Base-by-base conservation (phyloP, 768 basidiomycete genomes). In the Lactarius psammicola region DNA sequence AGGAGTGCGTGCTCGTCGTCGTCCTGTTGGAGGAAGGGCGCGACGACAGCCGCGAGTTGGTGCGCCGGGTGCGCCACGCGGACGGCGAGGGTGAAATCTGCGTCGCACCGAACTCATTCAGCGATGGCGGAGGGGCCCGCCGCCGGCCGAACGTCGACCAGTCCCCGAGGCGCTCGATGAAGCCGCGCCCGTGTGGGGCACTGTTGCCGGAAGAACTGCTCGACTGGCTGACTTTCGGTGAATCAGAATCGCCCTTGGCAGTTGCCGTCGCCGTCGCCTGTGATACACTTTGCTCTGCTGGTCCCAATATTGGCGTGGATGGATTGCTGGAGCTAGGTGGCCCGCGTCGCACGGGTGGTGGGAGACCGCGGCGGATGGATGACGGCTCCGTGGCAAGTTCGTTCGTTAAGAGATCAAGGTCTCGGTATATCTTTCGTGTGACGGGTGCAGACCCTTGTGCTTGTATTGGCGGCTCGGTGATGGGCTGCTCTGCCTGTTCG, bases 131-230 rank as follows among this genome's bases (percentile, higher is more conserved):
- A 18, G 65, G 69, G 11, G 64, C 70, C 9, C 65, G 67, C 44
- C 63, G 69, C 56, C 75, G 73, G 33, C 77, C 77, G 71, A 78
- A 79, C 15, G 77, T 78, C 30, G 77, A 72, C 77, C 77, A 78
- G 65, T 72, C 75, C 13, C 72, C 72, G n/a, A 67, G 26, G 17
- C 66, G 66, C 57, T 63, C 57, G 33, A 67, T 59, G 62, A 67
- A 55, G 15, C 65, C 65, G 13, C 56, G 46, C 38, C 8, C 62
- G 17, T 40, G n/a, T 15, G 60, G 60, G 28, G 65, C 17, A 17
- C 42, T 53, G 8, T 59, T 34, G 23, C 33, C 28, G 4, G 57
- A 67, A 42, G 66, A 63, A 26, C 42, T 28, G 53, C 53, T 67
- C 42, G 61, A 54, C 2, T 13, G 61, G 30, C 66, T 62, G 10